Evolutionary conservation across 768 basidiomycete species (phyloP), one percentile per base, ranked within the genome.

Genomic region (Lepiota brunneoincarnata): DNA sequence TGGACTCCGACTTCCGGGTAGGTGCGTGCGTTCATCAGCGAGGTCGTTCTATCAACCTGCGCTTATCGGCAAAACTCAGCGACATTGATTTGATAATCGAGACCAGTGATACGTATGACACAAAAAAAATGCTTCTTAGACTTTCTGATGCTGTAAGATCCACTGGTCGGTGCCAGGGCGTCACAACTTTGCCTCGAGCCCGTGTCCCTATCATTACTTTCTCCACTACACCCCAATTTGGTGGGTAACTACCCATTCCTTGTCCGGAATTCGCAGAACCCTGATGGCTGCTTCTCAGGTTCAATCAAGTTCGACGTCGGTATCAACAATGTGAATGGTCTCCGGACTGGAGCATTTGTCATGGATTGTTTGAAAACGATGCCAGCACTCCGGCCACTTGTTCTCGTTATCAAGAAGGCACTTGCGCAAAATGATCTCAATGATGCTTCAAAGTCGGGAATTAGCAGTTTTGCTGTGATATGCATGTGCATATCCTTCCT

Each of bases 401-500:
- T 87, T 4, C 67, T 89, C 38, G 75, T 82, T 15, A 65, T 87
- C 57, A 91, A 89, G 64, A 73, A 75, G 0, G 84, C 87, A 59
- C 71, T 90, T 17, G 67, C 69, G 12, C 80, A 82, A 58, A 67
- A 80, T 39, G 69, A 71, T 6, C 76, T 89, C 66, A 84, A 87
- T 63, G 81, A 86, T 60, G 82, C 87, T 4, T 78, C 80, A 26
- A 75, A 72, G 6, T 78, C 80, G 15, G 86, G 87, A 1, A 60
- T 90, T 18, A 82, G 86, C 26, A 86, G 84, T 67, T 90, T 89
- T 66, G 76, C 79, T 10, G 70, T 84, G 38, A 80, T 81, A 23
- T 82, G 80, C 60, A 70, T 90, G 64, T 81, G 79, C 36, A 79
- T 87, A 57, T 81, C 75, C 57, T 89, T 90, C 61, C 73, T 91